Percentiles rank a stretch among this genome's conserved stretches.
These are phyloP conservation scores for Sugiyamaella chiloensis DNA, from an alignment of 805 yeast species.

Conservation along the genomic window DNA sequence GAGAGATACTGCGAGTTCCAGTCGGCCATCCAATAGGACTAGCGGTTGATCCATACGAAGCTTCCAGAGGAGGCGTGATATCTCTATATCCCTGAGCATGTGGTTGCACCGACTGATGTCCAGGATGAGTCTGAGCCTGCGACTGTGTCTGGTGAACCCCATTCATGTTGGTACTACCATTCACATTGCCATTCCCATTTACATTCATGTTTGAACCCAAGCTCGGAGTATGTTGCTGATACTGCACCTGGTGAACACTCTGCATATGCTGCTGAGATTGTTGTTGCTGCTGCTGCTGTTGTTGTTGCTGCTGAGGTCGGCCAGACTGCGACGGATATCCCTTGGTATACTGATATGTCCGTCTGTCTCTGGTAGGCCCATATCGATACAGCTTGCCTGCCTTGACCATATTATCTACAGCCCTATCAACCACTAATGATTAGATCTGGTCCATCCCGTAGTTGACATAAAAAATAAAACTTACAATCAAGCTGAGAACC, in stretches of 20 bases:
- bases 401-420: conserved; percentile 15
- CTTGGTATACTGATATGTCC: too few species aligned
- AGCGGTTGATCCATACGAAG: neutral
- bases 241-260: conserved; percentile 8
- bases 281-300: neutral
- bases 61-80: neutral
- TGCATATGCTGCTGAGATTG: conserved; percentile 9
- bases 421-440: conserved; percentile 19
- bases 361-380: too few species aligned
- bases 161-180: neutral
- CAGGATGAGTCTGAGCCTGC: neutral
- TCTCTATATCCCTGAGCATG: neutral
- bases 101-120: neutral
- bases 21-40: neutral
- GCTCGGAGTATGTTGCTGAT: neutral
- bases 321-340: too few species aligned
- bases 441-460: neutral
- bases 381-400: conserved; percentile 1
- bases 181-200: neutral
- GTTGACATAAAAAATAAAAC: neutral
- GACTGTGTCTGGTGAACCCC: neutral
- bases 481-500: conserved; percentile 18
- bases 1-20: conserved; percentile 13
- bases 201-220: neutral
- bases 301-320: neutral